Conservation (phyloP, 768 basidiomycete genomes). For the Artomyces pyxidatus region DNA sequence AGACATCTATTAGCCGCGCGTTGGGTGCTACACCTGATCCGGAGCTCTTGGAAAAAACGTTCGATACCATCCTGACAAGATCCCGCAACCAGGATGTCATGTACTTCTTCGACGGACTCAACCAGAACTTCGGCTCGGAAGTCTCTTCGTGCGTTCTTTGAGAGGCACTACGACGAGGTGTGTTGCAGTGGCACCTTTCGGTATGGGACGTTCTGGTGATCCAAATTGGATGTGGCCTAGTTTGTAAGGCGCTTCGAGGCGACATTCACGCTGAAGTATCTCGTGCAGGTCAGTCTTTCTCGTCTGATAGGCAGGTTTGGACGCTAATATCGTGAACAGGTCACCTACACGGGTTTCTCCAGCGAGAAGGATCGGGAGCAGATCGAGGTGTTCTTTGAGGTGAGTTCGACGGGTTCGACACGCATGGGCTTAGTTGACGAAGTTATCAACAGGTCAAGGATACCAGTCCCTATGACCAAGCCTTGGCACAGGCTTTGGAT, state of each 20-base stretch:
- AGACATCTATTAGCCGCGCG: slow-evolving; percentile 38
- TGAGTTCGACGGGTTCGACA: background rate
- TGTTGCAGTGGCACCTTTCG: slow-evolving; percentile 24
- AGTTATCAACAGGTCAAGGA: slow-evolving; percentile 9
- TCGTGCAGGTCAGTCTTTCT: background rate
- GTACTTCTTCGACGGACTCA: slow-evolving; percentile 55
- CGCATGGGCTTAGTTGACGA: background rate
- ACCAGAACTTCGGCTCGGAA: slow-evolving; percentile 42
- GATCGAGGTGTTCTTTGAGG: slow-evolving; percentile 14
- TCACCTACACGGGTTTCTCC: background rate
- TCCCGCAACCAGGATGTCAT: slow-evolving; percentile 54
- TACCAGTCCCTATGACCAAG: slow-evolving; percentile 10
- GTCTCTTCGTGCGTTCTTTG: slow-evolving; percentile 56
- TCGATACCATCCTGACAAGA: slow-evolving; percentile 47
- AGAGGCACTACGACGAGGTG: slow-evolving; percentile 59
- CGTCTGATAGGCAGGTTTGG: background rate
- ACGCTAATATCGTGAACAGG: background rate
- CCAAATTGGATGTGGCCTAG: background rate
- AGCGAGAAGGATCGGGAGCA: background rate
- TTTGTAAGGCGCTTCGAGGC: background rate
- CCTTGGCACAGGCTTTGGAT: slow-evolving; percentile 13
- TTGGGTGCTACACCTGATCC: slow-evolving; percentile 54
- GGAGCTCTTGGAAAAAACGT: slow-evolving; percentile 51
- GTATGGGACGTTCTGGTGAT: background rate
- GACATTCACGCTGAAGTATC: background rate